Conservation (phyloP, 2,329 filamentous ascomycete species). For the Mycosphaerella sp. region DNA sequence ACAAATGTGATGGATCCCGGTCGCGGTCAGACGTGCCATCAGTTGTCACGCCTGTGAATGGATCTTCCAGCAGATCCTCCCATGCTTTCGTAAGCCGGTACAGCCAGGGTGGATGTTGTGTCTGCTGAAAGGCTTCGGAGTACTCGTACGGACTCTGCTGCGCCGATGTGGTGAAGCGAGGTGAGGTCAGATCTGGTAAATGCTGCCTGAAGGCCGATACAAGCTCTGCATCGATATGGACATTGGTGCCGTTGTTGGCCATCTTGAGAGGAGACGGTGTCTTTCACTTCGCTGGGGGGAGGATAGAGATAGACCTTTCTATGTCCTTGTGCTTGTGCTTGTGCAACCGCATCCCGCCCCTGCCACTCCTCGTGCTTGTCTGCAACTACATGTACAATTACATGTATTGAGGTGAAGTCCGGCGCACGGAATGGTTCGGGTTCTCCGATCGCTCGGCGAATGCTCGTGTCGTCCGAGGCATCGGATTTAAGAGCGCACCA, state of each 20-base stretch:
- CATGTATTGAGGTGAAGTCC: constrained; percentile 4
- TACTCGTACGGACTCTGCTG: constrained; percentile 58
- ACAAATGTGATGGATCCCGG: not conserved
- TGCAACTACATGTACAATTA: constrained; percentile 2
- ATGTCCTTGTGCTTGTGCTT: not conserved
- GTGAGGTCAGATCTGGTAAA: constrained; percentile 54
- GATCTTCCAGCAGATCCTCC: constrained; percentile 46
- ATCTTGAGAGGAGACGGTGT: not conserved
- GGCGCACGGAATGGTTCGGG: not conserved
- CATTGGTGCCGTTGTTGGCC: constrained; percentile 7
- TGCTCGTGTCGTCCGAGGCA: not conserved
- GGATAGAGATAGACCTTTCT: not conserved
- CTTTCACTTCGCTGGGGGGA: not conserved
- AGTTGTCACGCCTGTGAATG: constrained; percentile 63
- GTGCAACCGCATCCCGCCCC: not conserved
- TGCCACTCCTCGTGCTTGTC: not conserved
- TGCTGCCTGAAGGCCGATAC: constrained; percentile 47
- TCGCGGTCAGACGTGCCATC: constrained; percentile 48
- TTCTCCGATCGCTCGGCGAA: constrained; percentile 14
- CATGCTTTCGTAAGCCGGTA: constrained; percentile 23
- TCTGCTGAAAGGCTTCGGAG: constrained; percentile 35
- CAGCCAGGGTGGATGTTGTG: constrained; percentile 27
- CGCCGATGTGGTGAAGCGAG: constrained; percentile 57
- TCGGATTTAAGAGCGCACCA: not conserved
- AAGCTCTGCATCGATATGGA: constrained; percentile 14